phyloP scores from a whole-genome alignment of 2,329 filamentous ascomycete species.

The Colletotrichum lupini region DNA sequence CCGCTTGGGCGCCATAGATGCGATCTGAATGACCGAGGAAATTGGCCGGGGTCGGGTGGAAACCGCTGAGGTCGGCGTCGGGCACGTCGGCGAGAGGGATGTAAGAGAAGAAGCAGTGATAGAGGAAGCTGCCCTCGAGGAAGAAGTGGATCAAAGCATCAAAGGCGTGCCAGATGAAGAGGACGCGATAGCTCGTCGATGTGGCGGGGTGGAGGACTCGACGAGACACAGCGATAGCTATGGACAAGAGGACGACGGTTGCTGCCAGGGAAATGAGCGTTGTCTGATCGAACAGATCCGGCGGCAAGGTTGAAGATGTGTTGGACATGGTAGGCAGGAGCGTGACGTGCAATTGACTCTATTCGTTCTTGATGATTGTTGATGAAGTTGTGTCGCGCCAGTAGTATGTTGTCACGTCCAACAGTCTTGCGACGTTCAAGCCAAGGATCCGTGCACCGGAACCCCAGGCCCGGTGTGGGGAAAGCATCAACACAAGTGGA shows the following conservation, averaged over 20 bases:
- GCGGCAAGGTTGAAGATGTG: constrained; percentile 50
- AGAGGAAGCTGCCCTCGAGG: constrained; percentile 91
- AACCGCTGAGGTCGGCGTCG: constrained; percentile 45
- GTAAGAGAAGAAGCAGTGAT: constrained; percentile 87
- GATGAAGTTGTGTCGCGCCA: neutral
- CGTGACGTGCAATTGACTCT: neutral
- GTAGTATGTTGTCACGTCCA: neutral
- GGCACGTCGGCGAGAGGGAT: constrained; percentile 48
- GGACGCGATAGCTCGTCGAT: constrained; percentile 71
- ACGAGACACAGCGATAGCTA: constrained; percentile 62
- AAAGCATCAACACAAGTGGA: neutral
- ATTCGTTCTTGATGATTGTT: neutral
- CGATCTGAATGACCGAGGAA: constrained; percentile 61
- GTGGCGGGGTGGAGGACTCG: constrained; percentile 59
- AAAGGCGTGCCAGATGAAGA: constrained; percentile 96
- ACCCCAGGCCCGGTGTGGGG: neutral
- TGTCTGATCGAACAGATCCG: constrained; percentile 69
- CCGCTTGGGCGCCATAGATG: constrained; percentile 68
- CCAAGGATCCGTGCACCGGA: constrained; percentile 19
- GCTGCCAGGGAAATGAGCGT: constrained; percentile 69
- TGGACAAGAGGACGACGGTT: constrained; percentile 62
- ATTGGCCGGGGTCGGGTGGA: constrained; percentile 62
- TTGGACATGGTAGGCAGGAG: constrained; percentile 36
- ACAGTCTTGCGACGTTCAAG: neutral
- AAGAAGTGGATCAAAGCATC: constrained; percentile 92